phyloP scores from a whole-genome alignment of 805 yeast species.

The Sugiyamaella floridensis region DNA sequence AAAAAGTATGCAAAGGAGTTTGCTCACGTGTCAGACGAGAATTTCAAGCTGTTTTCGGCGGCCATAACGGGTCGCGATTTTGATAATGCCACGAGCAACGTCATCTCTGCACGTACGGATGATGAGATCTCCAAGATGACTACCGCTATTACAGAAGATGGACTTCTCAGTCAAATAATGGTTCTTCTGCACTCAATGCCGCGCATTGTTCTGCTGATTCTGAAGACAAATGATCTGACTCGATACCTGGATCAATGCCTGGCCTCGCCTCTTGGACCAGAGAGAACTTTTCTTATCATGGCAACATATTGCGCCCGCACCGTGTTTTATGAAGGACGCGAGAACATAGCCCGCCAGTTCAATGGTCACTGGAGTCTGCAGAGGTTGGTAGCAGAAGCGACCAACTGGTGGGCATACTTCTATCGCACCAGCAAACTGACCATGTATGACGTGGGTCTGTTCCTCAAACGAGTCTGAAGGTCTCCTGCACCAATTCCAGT shows the following conservation, averaged over 20 bases:
- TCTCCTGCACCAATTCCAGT: not conserved
- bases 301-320: slow-evolving; percentile 82
- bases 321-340: slow-evolving; percentile 62
- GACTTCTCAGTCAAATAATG: slow-evolving; percentile 71
- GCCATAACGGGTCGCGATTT: slow-evolving; percentile 94
- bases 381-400: slow-evolving; percentile 22
- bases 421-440: slow-evolving; percentile 29
- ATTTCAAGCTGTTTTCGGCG: slow-evolving; percentile 79
- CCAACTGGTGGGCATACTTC: slow-evolving; percentile 31
- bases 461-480: not conserved
- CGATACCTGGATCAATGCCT: slow-evolving; percentile 81
- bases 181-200: slow-evolving; percentile 72
- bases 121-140: slow-evolving; percentile 68
- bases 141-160: slow-evolving; percentile 46
- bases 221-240: slow-evolving; percentile 91
- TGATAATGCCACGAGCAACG: slow-evolving; percentile 58
- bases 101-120: slow-evolving; percentile 44
- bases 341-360: slow-evolving; percentile 27
- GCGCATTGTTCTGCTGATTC: slow-evolving; percentile 70
- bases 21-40: slow-evolving; percentile 70
- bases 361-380: slow-evolving; percentile 14
- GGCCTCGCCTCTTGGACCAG: slow-evolving; percentile 77
- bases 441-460: slow-evolving; percentile 29
- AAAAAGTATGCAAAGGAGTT: slow-evolving; percentile 64
- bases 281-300: slow-evolving; percentile 80